A percentile compares a stretch with the other conserved stretches of the same genome.
These are phyloP conservation scores for Alopecurus myosuroides DNA, from an alignment of 176 grass and related monocot species.

Conservation along the genomic window DNA sequence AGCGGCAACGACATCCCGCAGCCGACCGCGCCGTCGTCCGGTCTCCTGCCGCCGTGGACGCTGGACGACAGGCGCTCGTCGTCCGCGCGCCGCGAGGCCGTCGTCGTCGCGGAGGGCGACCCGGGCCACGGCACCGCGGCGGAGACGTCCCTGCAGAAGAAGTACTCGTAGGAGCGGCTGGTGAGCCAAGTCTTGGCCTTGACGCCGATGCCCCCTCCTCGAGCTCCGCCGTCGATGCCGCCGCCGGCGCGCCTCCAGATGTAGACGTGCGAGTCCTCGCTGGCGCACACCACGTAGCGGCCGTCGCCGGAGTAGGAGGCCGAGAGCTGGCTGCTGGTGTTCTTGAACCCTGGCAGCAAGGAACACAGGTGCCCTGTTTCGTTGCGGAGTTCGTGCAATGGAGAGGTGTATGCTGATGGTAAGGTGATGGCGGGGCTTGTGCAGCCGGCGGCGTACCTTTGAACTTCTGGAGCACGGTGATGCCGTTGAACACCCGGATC, in stretches of 20 bases:
- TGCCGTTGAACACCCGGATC: slow-evolving; percentile 88
- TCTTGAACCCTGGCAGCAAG: slow-evolving; percentile 77
- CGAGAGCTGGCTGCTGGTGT: slow-evolving; percentile 95
- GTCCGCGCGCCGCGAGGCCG: neutral
- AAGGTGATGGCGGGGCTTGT: neutral
- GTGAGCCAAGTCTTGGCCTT: slow-evolving; percentile 56
- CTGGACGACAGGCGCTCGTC: neutral
- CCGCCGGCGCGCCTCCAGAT: slow-evolving; percentile 54
- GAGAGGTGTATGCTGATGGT: neutral
- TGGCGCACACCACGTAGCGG: slow-evolving; percentile 66
- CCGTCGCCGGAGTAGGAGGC: slow-evolving; percentile 73
- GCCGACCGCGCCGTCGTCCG: neutral
- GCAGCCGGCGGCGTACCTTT: slow-evolving; percentile 49
- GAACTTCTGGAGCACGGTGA: slow-evolving; percentile 80
- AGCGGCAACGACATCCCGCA: neutral
- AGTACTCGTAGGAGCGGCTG: slow-evolving; percentile 83
- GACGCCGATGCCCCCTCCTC: neutral
- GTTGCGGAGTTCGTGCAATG: slow-evolving; percentile 24
- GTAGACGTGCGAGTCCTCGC: slow-evolving; percentile 95
- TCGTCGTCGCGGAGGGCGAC: neutral
- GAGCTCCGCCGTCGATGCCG: neutral
- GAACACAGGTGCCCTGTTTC: slow-evolving; percentile 39
- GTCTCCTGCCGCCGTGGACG: neutral
- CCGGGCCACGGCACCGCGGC: slow-evolving; percentile 77
- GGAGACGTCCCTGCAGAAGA: slow-evolving; percentile 82